Conservation (phyloP, 2,329 filamentous ascomycete species). For the Epichloe brachyelytri region DNA sequence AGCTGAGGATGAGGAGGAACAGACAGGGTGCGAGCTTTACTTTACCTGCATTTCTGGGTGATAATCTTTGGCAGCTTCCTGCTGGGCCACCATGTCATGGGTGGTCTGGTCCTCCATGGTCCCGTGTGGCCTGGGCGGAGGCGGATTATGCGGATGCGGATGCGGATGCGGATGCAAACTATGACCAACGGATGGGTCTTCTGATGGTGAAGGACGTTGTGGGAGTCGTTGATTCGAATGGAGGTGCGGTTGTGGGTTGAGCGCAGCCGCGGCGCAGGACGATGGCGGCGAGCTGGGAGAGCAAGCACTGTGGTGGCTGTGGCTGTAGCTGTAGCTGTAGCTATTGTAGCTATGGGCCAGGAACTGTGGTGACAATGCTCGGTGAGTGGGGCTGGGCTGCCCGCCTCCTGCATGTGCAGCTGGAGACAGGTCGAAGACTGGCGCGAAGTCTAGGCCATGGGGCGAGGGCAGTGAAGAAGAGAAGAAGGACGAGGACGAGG, state of each 20-base stretch:
- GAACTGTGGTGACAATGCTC: slow-evolving; percentile 5
- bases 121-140: slow-evolving; percentile 8
- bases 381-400: slow-evolving; percentile 5
- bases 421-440: slow-evolving; percentile 11
- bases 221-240: slow-evolving; percentile 2
- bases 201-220: slow-evolving; percentile 1
- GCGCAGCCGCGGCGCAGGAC: slow-evolving; percentile 5
- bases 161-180: slow-evolving; percentile 3
- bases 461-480: slow-evolving; percentile 11
- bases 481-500: slow-evolving; percentile 26
- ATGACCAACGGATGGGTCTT: slow-evolving; percentile 5
- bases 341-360: slow-evolving; percentile 1
- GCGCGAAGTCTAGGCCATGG: slow-evolving; percentile 24
- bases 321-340: neutral
- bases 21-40: slow-evolving; percentile 20
- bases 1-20: too few relatives aligned
- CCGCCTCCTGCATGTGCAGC: slow-evolving; percentile 4
- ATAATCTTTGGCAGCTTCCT: slow-evolving; percentile 47
- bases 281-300: slow-evolving; percentile 3
- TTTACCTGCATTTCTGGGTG: slow-evolving; percentile 43
- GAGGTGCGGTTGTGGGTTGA: slow-evolving; percentile 7
- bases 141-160: slow-evolving; percentile 1
- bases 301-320: slow-evolving; percentile 4
- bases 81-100: slow-evolving; percentile 42
- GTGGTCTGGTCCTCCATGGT: slow-evolving; percentile 22